Conservation (phyloP, 2,329 filamentous ascomycete species). For the Amphichorda felina region DNA sequence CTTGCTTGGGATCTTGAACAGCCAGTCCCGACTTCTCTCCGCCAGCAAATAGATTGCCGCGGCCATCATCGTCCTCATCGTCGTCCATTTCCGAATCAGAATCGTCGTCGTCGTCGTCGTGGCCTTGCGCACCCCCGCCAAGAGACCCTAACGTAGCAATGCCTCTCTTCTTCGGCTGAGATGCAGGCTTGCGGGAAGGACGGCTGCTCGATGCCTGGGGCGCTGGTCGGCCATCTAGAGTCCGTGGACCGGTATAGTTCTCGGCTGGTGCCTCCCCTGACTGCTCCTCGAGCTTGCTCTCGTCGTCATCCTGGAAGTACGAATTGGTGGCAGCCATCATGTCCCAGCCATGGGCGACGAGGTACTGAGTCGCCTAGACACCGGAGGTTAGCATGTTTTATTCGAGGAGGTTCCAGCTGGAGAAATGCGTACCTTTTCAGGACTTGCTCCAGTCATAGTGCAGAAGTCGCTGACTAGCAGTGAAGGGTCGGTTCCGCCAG, state of each 20-base stretch:
- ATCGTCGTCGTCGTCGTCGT: slow-evolving; percentile 47
- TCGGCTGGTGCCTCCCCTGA: slow-evolving; percentile 23
- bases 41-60: slow-evolving; percentile 66
- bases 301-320: slow-evolving; percentile 48
- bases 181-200: slow-evolving; percentile 20
- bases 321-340: slow-evolving; percentile 48
- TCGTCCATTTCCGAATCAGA: slow-evolving; percentile 43
- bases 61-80: slow-evolving; percentile 44
- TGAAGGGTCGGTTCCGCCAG: slow-evolving; percentile 24
- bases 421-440: slow-evolving; percentile 28
- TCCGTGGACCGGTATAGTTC: slow-evolving; percentile 48
- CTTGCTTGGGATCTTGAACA: slow-evolving; percentile 47
- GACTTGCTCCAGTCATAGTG: slow-evolving; percentile 38
- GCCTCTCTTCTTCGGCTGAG: slow-evolving; percentile 43
- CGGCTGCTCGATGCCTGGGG: slow-evolving; percentile 22
- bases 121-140: slow-evolving; percentile 34
- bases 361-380: slow-evolving; percentile 52
- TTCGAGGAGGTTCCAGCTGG: too few relatives aligned
- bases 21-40: slow-evolving; percentile 72
- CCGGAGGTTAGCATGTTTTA: not conserved
- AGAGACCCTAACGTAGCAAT: slow-evolving; percentile 49
- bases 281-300: slow-evolving; percentile 28
- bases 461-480: slow-evolving; percentile 39
- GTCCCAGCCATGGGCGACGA: slow-evolving; percentile 55
- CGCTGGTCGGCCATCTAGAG: slow-evolving; percentile 50